A percentile compares a stretch with the other conserved stretches of the same genome.
Evolutionary conservation across 768 basidiomycete genomes (phyloP).

Genomic region (Collybiopsis luxurians): DNA sequence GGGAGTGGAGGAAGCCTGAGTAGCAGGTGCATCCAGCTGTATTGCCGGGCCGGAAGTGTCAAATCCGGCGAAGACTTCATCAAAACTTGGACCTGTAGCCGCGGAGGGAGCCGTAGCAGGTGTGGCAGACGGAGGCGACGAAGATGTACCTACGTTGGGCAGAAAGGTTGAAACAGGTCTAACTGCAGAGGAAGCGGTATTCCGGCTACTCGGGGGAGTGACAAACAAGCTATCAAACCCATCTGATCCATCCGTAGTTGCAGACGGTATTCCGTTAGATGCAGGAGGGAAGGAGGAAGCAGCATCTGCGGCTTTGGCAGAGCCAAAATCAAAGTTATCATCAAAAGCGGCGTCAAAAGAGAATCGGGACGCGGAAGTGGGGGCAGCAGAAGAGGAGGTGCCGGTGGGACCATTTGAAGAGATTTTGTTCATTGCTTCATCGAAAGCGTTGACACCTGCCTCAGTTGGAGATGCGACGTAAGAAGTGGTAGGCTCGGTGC

Average conservation of each 20-base stretch:
- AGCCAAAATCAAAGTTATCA: conserved; percentile 59
- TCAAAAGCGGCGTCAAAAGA: conserved; percentile 67
- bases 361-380: conserved; percentile 41
- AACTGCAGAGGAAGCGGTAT: conserved; percentile 15
- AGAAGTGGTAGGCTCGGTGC: conserved; percentile 9
- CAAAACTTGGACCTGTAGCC: conserved; percentile 49
- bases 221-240: conserved; percentile 34
- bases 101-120: conserved; percentile 18
- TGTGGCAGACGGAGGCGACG: conserved; percentile 29
- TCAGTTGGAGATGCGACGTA: conserved; percentile 18
- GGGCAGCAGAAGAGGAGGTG: conserved; percentile 26
- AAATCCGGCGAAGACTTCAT: conserved; percentile 57
- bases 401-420: conserved; percentile 25
- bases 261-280: conserved; percentile 22
- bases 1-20: conserved; percentile 14
- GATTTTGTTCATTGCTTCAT: conserved; percentile 68
- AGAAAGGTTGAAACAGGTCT: conserved; percentile 7
- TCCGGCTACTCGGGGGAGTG: conserved; percentile 15
- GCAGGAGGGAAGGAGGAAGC: conserved; percentile 28
- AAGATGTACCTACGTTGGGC: neutral
- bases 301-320: conserved; percentile 23
- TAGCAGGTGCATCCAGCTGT: conserved; percentile 33
- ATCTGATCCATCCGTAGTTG: conserved; percentile 12
- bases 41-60: conserved; percentile 33
- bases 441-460: conserved; percentile 65